Conservation (phyloP, 2,329 filamentous ascomycete species). For the Volutella citrinella region DNA sequence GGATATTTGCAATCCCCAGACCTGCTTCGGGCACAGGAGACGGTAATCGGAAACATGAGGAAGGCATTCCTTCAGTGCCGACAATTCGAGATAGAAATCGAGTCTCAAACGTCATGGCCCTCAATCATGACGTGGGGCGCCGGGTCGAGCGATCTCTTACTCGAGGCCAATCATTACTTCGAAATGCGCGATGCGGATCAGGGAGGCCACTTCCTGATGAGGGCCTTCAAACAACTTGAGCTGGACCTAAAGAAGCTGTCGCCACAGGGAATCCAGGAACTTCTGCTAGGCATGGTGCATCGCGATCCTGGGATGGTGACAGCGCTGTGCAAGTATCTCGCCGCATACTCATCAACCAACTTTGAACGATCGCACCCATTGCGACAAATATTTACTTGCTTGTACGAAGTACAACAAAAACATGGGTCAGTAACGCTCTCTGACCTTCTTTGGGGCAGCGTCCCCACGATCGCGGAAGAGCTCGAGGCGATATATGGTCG, state of each 20-base stretch:
- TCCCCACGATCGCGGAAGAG: conserved; percentile 41
- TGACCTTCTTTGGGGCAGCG: conserved; percentile 40
- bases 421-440: conserved; percentile 41
- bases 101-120: conserved; percentile 38
- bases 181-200: conserved; percentile 38
- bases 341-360: conserved; percentile 42
- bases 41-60: conserved; percentile 41
- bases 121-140: conserved; percentile 43
- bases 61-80: conserved; percentile 44
- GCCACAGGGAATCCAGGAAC: conserved; percentile 40
- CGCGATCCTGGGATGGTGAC: conserved; percentile 43
- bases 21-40: conserved; percentile 41
- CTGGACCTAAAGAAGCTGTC: conserved; percentile 41
- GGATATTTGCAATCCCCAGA: conserved; percentile 42
- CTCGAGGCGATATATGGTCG: conserved; percentile 43
- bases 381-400: conserved; percentile 39
- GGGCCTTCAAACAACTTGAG: conserved; percentile 42
- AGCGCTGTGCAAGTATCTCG: conserved; percentile 44
- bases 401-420: conserved; percentile 45
- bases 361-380: conserved; percentile 41
- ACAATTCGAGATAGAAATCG: conserved; percentile 39
- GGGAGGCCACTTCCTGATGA: conserved; percentile 38
- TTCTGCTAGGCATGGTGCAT: conserved; percentile 42
- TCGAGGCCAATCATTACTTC: conserved; percentile 42
- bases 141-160: conserved; percentile 40